Base-by-base conservation (phyloP, 495 filamentous ascomycete species). In the Neurospora tetraspora region DNA sequence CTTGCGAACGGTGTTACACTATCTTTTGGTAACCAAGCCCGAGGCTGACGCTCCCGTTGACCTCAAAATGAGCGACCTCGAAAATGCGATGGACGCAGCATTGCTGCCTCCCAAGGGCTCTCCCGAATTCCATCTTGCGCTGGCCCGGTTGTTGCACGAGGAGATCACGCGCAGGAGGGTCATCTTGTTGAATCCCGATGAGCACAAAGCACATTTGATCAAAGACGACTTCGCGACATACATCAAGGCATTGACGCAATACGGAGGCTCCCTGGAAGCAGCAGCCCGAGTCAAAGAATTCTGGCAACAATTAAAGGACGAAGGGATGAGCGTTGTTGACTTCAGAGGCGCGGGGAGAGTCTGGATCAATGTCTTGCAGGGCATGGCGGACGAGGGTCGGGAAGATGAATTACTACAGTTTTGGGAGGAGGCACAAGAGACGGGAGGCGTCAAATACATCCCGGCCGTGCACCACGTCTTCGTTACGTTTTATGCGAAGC, bases 341-440 rank as follows among this genome's bases (percentile, higher is more conserved):
- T 78, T 78, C 39, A 76, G 78, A 23, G 71, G 74, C 14, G 80
- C 75, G 20, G 79, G 78, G 31, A 80, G 82, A 10, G 82, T 86
- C n/a, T 94, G 91, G 89, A 80, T 84, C 4, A 77, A 80, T 14
- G 82, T 94, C 6, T 75, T 96, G 40, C 81, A 82, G 39, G 93
- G 93, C 2, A 90, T 94, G 74, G 89, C 88, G 16, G 82, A 82
- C 72, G 89, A 93, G 73, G 86, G 86, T 11, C 87, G 89, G 71
- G 82, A 89, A 74, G 71, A 86, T 76, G 84, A 88, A 71, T 78
- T 92, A 14, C 69, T 88, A 4, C 71, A 77, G 68, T 76, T 81
- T 65, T 78, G 83, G 59, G 76, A 77, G 68, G 72, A 69, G 18
- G 39, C 72, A 20, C 34, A 59, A 20, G 31, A 71, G 43, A 34